A percentile compares a stretch with the other conserved stretches of the same genome.
phyloP scores from a whole-genome alignment of 2,329 filamentous ascomycete species.

The Lecanicillium sp. region DNA sequence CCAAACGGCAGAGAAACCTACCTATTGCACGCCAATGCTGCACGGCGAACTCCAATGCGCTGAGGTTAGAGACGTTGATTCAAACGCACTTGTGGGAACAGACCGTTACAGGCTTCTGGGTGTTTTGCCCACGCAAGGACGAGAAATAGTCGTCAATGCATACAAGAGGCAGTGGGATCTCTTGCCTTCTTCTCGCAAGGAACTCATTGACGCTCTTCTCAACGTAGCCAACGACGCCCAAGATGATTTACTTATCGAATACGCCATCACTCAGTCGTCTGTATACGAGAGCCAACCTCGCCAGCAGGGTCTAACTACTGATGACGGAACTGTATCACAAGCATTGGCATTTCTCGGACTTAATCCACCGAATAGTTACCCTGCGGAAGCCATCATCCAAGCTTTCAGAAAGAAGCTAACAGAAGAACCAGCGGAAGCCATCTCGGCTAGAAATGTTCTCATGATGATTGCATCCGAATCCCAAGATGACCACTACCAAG shows the following conservation, averaged over 20 bases:
- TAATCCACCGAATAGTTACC: constrained; percentile 30
- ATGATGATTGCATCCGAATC: constrained; percentile 29
- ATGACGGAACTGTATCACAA: constrained; percentile 27
- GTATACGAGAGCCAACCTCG: constrained; percentile 33
- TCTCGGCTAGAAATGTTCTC: constrained; percentile 28
- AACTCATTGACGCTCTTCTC: constrained; percentile 28
- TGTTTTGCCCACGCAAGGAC: constrained; percentile 30
- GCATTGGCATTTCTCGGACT: constrained; percentile 31
- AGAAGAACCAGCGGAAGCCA: constrained; percentile 26
- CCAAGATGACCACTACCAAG: constrained; percentile 29
- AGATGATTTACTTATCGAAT: constrained; percentile 31
- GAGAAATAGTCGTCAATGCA: constrained; percentile 32
- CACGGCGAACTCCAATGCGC: constrained; percentile 27
- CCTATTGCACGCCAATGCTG: constrained; percentile 26
- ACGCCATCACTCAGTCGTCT: constrained; percentile 33
- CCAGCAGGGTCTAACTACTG: constrained; percentile 23
- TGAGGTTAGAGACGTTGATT: constrained; percentile 24
- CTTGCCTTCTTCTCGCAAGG: constrained; percentile 24
- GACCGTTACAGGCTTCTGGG: constrained; percentile 32
- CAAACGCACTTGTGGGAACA: constrained; percentile 25
- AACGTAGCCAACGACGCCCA: constrained; percentile 29
- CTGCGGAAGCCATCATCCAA: constrained; percentile 27
- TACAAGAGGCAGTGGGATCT: constrained; percentile 36
- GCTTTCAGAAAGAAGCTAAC: constrained; percentile 31
- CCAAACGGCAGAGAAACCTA: constrained; percentile 25